Conservation (phyloP, 202 grass and related monocot species). For the Setaria viridis region DNA sequence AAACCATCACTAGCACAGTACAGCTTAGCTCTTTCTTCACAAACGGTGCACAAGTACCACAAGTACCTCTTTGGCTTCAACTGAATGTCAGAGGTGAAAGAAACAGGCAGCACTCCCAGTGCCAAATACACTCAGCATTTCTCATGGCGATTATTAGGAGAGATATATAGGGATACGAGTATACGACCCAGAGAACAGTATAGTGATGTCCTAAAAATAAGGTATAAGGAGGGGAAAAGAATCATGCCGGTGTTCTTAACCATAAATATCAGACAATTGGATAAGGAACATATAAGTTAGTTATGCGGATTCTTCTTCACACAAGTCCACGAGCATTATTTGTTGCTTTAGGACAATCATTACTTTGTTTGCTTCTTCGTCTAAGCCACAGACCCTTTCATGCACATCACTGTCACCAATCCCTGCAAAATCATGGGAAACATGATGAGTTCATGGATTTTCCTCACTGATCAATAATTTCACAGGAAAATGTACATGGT, state of each 20-base stretch:
- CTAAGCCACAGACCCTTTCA: constrained; percentile 46
- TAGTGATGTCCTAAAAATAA: constrained; percentile 2
- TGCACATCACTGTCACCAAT: constrained; percentile 39
- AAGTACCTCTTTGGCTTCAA: background rate
- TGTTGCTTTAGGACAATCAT: constrained; percentile 45
- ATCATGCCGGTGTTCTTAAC: background rate
- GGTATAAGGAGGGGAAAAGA: background rate
- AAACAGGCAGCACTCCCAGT: background rate
- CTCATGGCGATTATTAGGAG: background rate
- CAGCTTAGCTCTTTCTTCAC: background rate
- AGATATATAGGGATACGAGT: background rate
- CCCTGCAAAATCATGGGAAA: constrained; percentile 39
- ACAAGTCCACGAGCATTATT: constrained; percentile 34
- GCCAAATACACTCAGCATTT: background rate
- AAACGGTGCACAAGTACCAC: background rate
- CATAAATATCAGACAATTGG: constrained; percentile 25
- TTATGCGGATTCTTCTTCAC: constrained; percentile 21
- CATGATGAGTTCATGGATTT: constrained; percentile 22
- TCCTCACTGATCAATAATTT: background rate
- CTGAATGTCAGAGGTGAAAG: background rate
- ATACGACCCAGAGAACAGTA: background rate
- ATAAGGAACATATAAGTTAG: background rate
- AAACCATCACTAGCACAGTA: background rate
- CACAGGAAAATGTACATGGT: background rate
- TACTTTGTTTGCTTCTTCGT: constrained; percentile 37